Evolutionary conservation across 2,329 filamentous ascomycete species (phyloP).

Genomic region (Aspergillus sp.): DNA sequence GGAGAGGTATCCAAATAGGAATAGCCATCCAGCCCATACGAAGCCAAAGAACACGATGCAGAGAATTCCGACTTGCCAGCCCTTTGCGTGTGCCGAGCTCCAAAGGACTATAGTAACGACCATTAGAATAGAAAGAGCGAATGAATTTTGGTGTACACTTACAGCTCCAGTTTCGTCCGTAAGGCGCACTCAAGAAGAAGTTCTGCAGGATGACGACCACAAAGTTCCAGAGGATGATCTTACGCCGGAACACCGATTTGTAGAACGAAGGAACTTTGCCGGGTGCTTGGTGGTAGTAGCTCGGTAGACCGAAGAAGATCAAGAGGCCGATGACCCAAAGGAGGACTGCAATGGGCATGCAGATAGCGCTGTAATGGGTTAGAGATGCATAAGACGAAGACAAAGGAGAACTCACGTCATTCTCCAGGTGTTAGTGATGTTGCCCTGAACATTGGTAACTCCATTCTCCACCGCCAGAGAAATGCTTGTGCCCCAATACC

Average conservation of each 20-base stretch:
- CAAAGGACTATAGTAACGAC: constrained; percentile 52
- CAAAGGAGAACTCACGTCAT: constrained; percentile 40
- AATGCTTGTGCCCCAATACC: constrained; percentile 66
- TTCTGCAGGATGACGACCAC: constrained; percentile 65
- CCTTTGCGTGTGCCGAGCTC: constrained; percentile 56
- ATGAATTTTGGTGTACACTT: constrained; percentile 17
- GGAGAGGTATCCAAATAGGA: constrained; percentile 57
- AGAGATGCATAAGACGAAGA: background rate
- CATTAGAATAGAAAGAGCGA: constrained; percentile 7
- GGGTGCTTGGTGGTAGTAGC: constrained; percentile 66
- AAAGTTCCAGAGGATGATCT: constrained; percentile 69
- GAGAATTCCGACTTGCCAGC: constrained; percentile 60
- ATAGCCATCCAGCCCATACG: constrained; percentile 54
- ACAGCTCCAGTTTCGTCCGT: constrained; percentile 68
- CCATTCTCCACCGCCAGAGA: constrained; percentile 49
- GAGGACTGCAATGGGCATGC: constrained; percentile 59
- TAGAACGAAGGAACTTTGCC: constrained; percentile 68
- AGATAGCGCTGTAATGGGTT: constrained; percentile 47
- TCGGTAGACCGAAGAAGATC: constrained; percentile 63
- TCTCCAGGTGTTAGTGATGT: constrained; percentile 47
- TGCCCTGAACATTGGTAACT: constrained; percentile 37
- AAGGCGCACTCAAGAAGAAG: constrained; percentile 66
- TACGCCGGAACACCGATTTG: constrained; percentile 61
- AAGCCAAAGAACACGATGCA: constrained; percentile 52
- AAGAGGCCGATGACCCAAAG: constrained; percentile 59